phyloP scores from a whole-genome alignment of 2,329 filamentous ascomycete species.

The Hypocrella siamensis region DNA sequence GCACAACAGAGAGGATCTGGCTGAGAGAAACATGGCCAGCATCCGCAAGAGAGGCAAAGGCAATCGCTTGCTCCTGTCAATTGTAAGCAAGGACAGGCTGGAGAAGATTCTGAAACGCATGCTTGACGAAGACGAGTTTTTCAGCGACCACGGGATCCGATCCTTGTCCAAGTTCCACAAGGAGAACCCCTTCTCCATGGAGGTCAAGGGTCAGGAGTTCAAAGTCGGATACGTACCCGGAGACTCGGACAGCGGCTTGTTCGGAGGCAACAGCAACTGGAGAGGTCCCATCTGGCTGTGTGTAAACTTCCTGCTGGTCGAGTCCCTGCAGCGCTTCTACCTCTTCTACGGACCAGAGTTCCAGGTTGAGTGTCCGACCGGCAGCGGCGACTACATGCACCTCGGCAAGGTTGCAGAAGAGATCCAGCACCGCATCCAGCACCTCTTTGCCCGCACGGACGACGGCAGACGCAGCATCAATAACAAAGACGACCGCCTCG shows the following conservation, averaged over 20 bases:
- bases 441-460: conserved; percentile 73
- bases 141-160: conserved; percentile 78
- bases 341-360: conserved; percentile 86
- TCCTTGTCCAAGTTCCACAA: conserved; percentile 88
- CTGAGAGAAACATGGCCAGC: conserved; percentile 86
- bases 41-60: conserved; percentile 85
- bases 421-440: conserved; percentile 84
- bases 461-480: conserved; percentile 83
- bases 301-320: conserved; percentile 87
- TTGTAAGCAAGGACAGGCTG: conserved; percentile 86
- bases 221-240: conserved; percentile 80
- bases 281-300: conserved; percentile 90
- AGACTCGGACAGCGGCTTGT: conserved; percentile 90
- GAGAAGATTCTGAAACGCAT: conserved; percentile 80
- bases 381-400: conserved; percentile 90
- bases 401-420: conserved; percentile 89
- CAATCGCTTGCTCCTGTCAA: conserved; percentile 69
- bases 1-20: conserved; percentile 69
- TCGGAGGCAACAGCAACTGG: conserved; percentile 98
- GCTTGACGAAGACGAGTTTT: conserved; percentile 87
- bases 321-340: conserved; percentile 88
- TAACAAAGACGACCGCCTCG: conserved; percentile 65
- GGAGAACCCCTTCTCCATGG: conserved; percentile 83
- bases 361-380: conserved; percentile 84
- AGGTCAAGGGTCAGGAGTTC: conserved; percentile 84